Base-by-base conservation (phyloP, 805 yeast genomes). In the Kurtzmaniella fragi region DNA sequence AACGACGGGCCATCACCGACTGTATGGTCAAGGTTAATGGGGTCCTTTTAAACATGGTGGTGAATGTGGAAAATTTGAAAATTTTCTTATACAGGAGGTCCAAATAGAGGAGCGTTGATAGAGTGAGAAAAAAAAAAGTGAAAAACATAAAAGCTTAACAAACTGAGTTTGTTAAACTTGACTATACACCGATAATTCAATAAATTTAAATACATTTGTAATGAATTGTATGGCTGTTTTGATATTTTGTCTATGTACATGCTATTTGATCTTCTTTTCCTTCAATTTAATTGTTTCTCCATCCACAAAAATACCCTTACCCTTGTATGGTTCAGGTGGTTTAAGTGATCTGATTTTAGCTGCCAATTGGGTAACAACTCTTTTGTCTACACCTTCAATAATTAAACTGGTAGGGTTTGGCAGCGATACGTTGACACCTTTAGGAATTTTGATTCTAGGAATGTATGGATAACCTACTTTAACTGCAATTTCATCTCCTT, bases 241-340 rank as follows among this genome's bases (percentile, higher is more conserved):
- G 25, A 20, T 20, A 20, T 20, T 20, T 20, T 20, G 25, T 20
- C 25, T 20, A 20, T 20, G 5, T 8, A 31, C 38, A 34, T 42
- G 40, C 59, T 75, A 91, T 80, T 93, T 91, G 61, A 91, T 86
- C 76, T 89, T 91, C 76, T 87, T 87, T 51, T 83, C 87, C 76
- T 93, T 93, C 57, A 91, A 72, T 59, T 80, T 82, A 61, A 93
- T 84, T 36, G 95, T 88, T 70, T 93, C 98, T 55, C 80, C 84
- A 62, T 90, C 85, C 37, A 93, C 83, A 59, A 84, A 93, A 36
- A 93, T 84, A 57, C 99, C 99, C 53, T 95, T 95, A 59, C 99
- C 99, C 69, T 93, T 93, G 64, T 93, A 93, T 30, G 97, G 97
- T 68, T 93, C 99, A 34, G 99, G 99, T 44, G 95, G 95, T 59